Base-by-base conservation (phyloP, 495 filamentous ascomycete species). In the Friedmanniomyces simplex region DNA sequence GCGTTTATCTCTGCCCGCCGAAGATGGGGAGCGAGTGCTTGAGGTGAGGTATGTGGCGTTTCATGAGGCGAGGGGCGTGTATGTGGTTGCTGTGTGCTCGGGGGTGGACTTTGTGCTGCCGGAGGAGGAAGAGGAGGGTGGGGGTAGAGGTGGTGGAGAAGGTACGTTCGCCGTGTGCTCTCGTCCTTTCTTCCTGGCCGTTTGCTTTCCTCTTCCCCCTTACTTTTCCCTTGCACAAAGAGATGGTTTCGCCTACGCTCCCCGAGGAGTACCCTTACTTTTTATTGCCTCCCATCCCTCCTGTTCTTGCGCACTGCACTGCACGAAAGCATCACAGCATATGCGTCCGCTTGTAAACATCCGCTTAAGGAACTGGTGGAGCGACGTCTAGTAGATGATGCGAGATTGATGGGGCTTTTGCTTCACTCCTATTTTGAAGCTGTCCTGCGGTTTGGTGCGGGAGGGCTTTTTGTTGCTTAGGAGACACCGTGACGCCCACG, bases 101-200 rank as follows among this genome's bases (percentile, higher is more conserved):
- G 67, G 64, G 45, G 79, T 80, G 37, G 82, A 81, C 1, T 98
- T 94, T 1, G 87, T 88, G 36, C 84, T 90, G 61, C 88, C 95
- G 58, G 77, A 24, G 21, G 37, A 42, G 26, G 20, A 47, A 6
- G 26, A 18, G 1, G 39, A 61, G 14, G 14, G 53, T 18, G 51
- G 54, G 11, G 55, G 60, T 54, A 52, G 26, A 55, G 6, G 46
- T 26, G 57, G 10, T 32, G 4, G 10, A 32, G 28, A 63, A 8
- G 61, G 61, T 63, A 60, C 48, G 61, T 63, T 41, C 14, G 10
- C 10, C 34, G 11, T n/a, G 10, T 53, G 26, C 47, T 51, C 18
- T 52, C 28, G 20, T 37, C 28, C 36, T 55, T 14, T 16, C 13
- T 57, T 37, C 20, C 6, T 12, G 5, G 21, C 11, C 6, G 20